These are phyloP conservation scores for Phaseolus lunatus DNA, from an alignment of 306 rosid species.

Conservation along the genomic window DNA sequence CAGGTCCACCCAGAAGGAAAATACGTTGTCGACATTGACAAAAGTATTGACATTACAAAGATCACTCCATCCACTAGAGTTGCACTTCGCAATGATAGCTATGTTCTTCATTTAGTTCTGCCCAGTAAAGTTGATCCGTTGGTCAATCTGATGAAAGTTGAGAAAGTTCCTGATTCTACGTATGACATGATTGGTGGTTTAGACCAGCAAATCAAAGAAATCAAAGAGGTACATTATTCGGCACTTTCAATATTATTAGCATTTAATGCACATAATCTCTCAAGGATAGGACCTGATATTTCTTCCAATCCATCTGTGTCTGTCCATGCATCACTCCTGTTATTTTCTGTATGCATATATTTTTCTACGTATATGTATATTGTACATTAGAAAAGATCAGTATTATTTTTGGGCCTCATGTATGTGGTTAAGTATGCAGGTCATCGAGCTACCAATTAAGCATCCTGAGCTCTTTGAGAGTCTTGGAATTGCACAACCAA, in stretches of 20 bases:
- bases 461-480: slow-evolving; percentile 99
- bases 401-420: slow-evolving; percentile 26
- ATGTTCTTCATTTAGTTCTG: slow-evolving; percentile 91
- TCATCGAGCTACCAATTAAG: slow-evolving; percentile 96
- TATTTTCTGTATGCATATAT: neutral
- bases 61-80: slow-evolving; percentile 97
- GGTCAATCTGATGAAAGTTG: slow-evolving; percentile 98
- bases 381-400: neutral
- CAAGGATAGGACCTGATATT: slow-evolving; percentile 2
- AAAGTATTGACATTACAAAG: slow-evolving; percentile 92
- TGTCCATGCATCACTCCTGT: neutral
- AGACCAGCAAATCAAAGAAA: slow-evolving; percentile 99
- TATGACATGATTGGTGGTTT: slow-evolving; percentile 99
- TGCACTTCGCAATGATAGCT: slow-evolving; percentile 98
- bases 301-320: neutral
- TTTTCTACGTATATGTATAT: neutral
- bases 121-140: slow-evolving; percentile 99
- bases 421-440: slow-evolving; percentile 57
- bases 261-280: neutral
- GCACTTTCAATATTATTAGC: slow-evolving; percentile 31
- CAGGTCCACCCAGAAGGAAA: slow-evolving; percentile 99
- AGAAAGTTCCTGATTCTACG: slow-evolving; percentile 99
- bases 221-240: slow-evolving; percentile 77
- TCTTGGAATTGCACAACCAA: slow-evolving; percentile 99
- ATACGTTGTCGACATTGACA: slow-evolving; percentile 96